These are phyloP conservation scores for Prunus yedoensis DNA, from an alignment of 331 rosid species.

Conservation along the genomic window DNA sequence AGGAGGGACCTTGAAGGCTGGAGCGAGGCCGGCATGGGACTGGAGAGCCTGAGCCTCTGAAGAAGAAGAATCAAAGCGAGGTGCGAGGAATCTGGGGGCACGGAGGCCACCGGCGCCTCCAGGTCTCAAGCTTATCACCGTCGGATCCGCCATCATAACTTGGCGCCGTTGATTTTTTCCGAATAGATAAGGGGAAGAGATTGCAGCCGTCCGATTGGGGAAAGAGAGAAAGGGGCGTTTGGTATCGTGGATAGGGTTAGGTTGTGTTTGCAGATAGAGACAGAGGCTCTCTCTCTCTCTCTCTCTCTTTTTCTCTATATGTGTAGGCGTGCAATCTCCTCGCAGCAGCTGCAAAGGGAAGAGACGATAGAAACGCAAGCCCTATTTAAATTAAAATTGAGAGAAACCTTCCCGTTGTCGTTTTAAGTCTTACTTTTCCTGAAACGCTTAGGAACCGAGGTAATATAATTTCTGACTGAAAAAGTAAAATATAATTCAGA, in stretches of 20 bases:
- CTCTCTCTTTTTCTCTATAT: slow-evolving; percentile 3
- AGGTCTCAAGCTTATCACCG: slow-evolving; percentile 27
- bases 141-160: slow-evolving; percentile 27
- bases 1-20: slow-evolving; percentile 20
- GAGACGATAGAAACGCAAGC: slow-evolving; percentile 13
- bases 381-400: slow-evolving; percentile 1
- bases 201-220: background rate
- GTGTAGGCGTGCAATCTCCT: slow-evolving; percentile 2
- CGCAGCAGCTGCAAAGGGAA: slow-evolving; percentile 27
- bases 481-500: too few species aligned
- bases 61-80: slow-evolving; percentile 12
- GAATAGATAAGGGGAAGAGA: background rate
- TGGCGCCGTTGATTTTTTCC: background rate
- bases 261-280: slow-evolving; percentile 16
- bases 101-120: slow-evolving; percentile 23
- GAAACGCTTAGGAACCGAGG: background rate
- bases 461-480: too few species aligned
- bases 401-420: slow-evolving; percentile 16
- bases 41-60: slow-evolving; percentile 14
- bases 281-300: slow-evolving; percentile 10
- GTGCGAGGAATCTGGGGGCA: background rate
- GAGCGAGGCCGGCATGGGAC: background rate
- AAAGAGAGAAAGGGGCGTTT: background rate
- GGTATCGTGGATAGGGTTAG: slow-evolving; percentile 13
- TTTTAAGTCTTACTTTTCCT: background rate